These are phyloP conservation scores for Dothideomycetidae sp. DNA, from an alignment of 2,329 filamentous ascomycete species.

Conservation along the genomic window DNA sequence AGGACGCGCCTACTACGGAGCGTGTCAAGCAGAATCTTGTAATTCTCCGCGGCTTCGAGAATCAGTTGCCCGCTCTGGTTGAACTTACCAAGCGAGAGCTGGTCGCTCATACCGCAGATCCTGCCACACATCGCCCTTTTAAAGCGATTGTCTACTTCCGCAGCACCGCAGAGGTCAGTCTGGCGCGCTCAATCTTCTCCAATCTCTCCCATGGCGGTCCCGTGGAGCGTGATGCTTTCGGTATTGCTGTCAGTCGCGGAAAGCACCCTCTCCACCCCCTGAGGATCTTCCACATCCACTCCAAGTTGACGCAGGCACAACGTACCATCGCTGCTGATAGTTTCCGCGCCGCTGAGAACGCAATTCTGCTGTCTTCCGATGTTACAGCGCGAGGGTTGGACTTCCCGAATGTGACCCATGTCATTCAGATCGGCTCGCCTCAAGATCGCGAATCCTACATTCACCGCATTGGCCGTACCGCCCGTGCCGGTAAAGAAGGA, in stretches of 20 bases:
- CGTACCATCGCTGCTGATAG: constrained; percentile 56
- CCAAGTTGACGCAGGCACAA: constrained; percentile 53
- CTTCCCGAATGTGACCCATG: constrained; percentile 38
- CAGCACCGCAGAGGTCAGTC: constrained; percentile 57
- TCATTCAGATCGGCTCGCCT: constrained; percentile 37
- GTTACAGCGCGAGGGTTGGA: constrained; percentile 41
- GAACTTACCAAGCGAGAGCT: constrained; percentile 56
- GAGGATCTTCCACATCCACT: constrained; percentile 55
- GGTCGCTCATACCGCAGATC: constrained; percentile 26
- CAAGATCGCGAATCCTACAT: constrained; percentile 34
- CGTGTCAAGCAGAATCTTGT: constrained; percentile 69
- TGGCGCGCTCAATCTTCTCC: constrained; percentile 46
- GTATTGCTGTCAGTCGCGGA: constrained; percentile 22
- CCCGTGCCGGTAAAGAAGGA: constrained; percentile 57
- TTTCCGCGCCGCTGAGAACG: constrained; percentile 53
- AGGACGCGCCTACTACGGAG: constrained; percentile 75
- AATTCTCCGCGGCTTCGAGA: constrained; percentile 52
- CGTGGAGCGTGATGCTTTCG: constrained; percentile 9
- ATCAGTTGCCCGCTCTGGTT: constrained; percentile 60
- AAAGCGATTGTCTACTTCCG: constrained; percentile 94
- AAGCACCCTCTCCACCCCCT: constrained; percentile 21
- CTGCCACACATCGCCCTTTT: constrained; percentile 46
- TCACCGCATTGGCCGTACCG: constrained; percentile 38
- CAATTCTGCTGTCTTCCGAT: constrained; percentile 37
- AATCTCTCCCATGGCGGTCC: constrained; percentile 24